Percentiles rank a stretch among this genome's conserved stretches.
Evolutionary conservation across 1,284 basidiomycete genomes (phyloP).

Genomic region (Sphagnurus paluster): DNA sequence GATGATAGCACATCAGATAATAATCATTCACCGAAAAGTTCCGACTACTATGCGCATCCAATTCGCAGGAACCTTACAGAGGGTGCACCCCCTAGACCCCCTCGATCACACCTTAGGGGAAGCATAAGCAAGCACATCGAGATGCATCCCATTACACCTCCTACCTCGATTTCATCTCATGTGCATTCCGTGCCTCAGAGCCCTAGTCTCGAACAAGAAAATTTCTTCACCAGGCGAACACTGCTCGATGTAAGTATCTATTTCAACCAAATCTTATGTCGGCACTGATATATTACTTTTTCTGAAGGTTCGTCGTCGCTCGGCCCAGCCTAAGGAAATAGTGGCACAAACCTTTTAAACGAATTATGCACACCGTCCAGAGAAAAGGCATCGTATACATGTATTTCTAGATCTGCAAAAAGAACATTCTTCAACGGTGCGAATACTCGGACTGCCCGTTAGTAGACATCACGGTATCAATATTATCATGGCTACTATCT

Average conservation of each 20-base stretch:
- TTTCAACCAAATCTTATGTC: not conserved
- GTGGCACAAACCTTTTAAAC: not conserved
- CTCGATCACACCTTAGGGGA: constrained; percentile 42
- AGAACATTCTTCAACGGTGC: too few relatives aligned
- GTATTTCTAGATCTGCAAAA: too few relatives aligned
- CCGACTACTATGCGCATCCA: constrained; percentile 20
- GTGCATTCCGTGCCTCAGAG: constrained; percentile 27
- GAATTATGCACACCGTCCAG: not conserved
- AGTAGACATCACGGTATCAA: too few relatives aligned
- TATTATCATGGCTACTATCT: too few relatives aligned
- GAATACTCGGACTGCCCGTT: too few relatives aligned
- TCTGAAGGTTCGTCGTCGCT: constrained; percentile 32
- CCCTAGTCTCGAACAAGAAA: constrained; percentile 17
- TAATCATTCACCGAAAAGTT: constrained; percentile 20
- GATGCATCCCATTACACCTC: constrained; percentile 41
- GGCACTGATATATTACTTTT: constrained; percentile 1
- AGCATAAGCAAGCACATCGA: constrained; percentile 18
- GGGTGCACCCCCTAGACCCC: constrained; percentile 40
- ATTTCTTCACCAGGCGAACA: constrained; percentile 30
- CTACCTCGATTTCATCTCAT: constrained; percentile 39
- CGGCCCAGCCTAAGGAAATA: constrained; percentile 3
- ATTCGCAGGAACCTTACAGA: constrained; percentile 7
- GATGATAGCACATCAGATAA: constrained; percentile 28
- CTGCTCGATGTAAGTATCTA: constrained; percentile 39
- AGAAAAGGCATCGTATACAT: too few relatives aligned